Evolutionary conservation across 2,329 filamentous ascomycete genomes (phyloP).

Genomic region (Cytospora schulzeri): DNA sequence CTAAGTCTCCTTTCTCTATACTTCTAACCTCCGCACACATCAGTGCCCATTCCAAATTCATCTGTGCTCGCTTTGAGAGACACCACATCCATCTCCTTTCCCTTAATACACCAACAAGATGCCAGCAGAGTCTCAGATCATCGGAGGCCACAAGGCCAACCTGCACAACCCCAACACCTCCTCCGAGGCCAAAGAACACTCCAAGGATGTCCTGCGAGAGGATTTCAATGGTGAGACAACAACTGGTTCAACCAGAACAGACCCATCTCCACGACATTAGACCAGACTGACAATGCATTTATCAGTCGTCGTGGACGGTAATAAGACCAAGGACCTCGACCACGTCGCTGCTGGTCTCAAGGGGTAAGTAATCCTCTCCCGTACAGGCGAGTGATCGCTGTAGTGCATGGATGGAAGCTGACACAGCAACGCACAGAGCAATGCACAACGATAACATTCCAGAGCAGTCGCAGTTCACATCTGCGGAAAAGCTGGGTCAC

Average conservation of each 20-base stretch:
- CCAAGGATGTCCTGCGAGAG: slow-evolving; percentile 53
- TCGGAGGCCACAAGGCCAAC: slow-evolving; percentile 62
- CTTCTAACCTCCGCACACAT: background rate
- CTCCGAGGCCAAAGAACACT: slow-evolving; percentile 58
- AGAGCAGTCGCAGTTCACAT: slow-evolving; percentile 53
- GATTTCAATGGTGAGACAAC: slow-evolving; percentile 47
- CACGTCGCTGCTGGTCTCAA: slow-evolving; percentile 56
- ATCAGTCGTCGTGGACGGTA: slow-evolving; percentile 38
- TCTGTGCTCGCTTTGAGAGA: background rate
- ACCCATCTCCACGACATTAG: background rate
- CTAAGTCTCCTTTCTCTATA: background rate
- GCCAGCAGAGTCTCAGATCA: slow-evolving; percentile 53
- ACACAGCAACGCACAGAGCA: slow-evolving; percentile 41
- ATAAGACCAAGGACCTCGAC: slow-evolving; percentile 52
- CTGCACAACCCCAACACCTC: slow-evolving; percentile 59
- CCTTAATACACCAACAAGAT: slow-evolving; percentile 38
- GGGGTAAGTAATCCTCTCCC: slow-evolving; percentile 43
- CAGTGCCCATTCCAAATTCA: background rate
- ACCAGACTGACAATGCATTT: background rate
- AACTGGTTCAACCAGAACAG: slow-evolving; percentile 17
- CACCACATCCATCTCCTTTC: background rate
- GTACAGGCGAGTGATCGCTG: slow-evolving; percentile 25
- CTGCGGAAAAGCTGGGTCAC: slow-evolving; percentile 23
- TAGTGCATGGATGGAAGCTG: background rate
- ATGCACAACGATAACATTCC: slow-evolving; percentile 60